Conservation (phyloP, 768 basidiomycete species). For the Cystobasidium onofrii region DNA sequence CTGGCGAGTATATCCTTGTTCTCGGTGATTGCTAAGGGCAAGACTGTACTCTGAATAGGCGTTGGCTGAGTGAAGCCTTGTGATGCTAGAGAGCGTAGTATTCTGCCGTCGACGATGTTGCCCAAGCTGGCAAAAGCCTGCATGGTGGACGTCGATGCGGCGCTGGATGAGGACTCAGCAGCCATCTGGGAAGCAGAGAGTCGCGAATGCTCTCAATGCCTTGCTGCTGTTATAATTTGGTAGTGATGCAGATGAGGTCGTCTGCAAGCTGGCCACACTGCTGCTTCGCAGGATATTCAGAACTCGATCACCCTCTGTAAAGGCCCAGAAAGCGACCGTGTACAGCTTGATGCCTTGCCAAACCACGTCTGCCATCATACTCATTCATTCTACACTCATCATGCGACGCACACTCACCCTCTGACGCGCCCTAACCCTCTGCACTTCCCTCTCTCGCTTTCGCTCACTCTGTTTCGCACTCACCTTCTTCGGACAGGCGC, state of each 20-base stretch:
- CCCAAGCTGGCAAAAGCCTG: constrained; percentile 54
- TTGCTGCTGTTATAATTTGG: too few species aligned
- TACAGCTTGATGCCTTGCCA: too few species aligned
- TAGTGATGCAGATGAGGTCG: too few species aligned
- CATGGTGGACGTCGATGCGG: not conserved
- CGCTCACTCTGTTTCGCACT: not conserved
- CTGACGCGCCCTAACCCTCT: not conserved
- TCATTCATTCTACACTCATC: too few species aligned
- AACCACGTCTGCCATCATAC: too few species aligned
- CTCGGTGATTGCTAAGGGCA: constrained; percentile 81
- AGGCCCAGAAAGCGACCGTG: too few species aligned
- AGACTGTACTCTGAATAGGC: constrained; percentile 79
- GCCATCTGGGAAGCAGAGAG: not conserved
- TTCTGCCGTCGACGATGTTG: constrained; percentile 69
- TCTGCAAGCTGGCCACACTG: too few species aligned
- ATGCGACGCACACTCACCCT: too few species aligned
- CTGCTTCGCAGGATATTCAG: too few species aligned
- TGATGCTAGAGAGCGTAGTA: constrained; percentile 82
- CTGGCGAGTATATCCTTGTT: constrained; percentile 78
- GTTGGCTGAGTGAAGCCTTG: constrained; percentile 84
- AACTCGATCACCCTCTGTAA: too few species aligned
- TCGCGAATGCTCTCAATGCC: too few species aligned
- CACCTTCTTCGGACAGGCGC: not conserved
- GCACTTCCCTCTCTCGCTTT: not conserved
- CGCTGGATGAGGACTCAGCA: not conserved